phyloP scores from a whole-genome alignment of 345 rosid genomes.

The Brassica carinata region DNA sequence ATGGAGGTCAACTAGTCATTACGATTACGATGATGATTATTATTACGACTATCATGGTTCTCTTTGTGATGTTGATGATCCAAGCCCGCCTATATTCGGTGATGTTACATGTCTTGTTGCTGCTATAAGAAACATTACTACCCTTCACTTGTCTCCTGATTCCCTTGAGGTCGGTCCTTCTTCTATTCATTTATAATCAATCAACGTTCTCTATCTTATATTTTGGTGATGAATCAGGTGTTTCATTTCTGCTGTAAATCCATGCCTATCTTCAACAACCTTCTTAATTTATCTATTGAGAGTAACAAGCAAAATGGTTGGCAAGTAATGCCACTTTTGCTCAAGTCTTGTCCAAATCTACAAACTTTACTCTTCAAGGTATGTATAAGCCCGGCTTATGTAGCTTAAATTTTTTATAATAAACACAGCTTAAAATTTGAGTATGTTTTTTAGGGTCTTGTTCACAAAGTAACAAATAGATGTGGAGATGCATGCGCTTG shows the following conservation, averaged over 20 bases:
- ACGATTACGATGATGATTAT: not conserved
- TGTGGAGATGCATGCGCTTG: not conserved
- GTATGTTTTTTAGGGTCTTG: not conserved
- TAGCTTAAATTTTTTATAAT: no score
- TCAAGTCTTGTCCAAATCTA: not conserved
- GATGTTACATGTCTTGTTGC: not conserved
- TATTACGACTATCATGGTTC: not conserved
- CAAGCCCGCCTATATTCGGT: not conserved
- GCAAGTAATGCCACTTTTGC: not conserved
- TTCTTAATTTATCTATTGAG: not conserved
- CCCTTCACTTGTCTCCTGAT: not conserved
- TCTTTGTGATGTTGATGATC: not conserved
- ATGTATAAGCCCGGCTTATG: no score
- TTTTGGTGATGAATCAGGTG: not conserved
- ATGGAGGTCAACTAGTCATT: not conserved
- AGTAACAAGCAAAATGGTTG: not conserved
- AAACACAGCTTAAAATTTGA: not conserved
- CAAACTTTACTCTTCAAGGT: not conserved
- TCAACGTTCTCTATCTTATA: not conserved
- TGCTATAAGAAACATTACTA: not conserved
- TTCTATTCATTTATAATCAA: not conserved
- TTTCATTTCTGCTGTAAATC: not conserved
- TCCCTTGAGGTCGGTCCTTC: not conserved
- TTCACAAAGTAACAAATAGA: not conserved
- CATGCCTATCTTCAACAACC: not conserved